A percentile compares a stretch with the other conserved stretches of the same genome.
These are phyloP conservation scores for Plasmodium knowlesi DNA, from an alignment of 169 alveolate species.

Conservation along the genomic window DNA sequence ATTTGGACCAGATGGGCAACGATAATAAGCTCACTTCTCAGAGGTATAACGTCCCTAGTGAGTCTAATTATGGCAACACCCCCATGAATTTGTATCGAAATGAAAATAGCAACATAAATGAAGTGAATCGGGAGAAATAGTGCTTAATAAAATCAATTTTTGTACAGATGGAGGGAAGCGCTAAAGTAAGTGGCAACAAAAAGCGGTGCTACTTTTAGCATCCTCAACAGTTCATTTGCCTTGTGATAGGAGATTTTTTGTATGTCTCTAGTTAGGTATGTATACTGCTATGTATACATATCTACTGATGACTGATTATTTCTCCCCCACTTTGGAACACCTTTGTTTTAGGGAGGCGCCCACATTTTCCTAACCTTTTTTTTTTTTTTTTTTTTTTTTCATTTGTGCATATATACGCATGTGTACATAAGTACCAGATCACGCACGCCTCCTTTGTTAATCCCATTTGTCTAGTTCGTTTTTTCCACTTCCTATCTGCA, in stretches of 20 bases:
- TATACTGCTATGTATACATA: background rate
- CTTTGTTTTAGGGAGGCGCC: background rate
- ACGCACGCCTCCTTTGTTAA: background rate
- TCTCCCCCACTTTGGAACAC: background rate
- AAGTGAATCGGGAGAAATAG: background rate
- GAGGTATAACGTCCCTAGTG: background rate
- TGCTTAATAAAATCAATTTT: background rate
- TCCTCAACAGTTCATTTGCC: background rate
- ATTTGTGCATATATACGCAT: background rate
- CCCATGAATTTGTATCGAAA: conserved; percentile 44
- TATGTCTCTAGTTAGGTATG: background rate
- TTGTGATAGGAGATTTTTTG: background rate
- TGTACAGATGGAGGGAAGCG: background rate
- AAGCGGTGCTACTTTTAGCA: background rate
- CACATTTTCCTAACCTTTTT: background rate
- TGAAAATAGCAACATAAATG: conserved; percentile 14
- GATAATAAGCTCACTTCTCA: background rate
- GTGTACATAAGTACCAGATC: background rate
- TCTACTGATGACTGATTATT: background rate
- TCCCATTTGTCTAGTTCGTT: background rate
- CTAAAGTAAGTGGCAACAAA: background rate
- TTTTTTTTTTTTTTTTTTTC: background rate
- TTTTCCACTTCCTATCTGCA: background rate
- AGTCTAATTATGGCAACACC: conserved; percentile 2
- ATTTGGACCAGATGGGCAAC: background rate